Evolutionary conservation across 1,284 basidiomycete genomes (phyloP), one percentile per base, ranked within the genome.

Genomic region (Pholiota adiposa): DNA sequence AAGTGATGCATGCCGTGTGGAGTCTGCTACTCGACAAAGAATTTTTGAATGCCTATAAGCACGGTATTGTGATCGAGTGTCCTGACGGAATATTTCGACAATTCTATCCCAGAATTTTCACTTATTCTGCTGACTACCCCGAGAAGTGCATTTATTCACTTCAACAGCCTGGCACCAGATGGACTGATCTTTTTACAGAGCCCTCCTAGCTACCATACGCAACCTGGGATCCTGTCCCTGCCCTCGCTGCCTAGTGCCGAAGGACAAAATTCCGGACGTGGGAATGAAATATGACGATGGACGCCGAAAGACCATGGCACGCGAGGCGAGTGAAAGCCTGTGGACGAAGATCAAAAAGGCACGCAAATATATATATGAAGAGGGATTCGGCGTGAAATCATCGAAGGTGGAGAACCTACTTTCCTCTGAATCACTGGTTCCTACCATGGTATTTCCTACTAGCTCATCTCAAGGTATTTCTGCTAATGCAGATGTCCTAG

Each of bases 111-210:
- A 64, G 66, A 2, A 63, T 73, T 7, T 67, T 73, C n/a, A 70
- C 69, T 1, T 73, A 74, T 55, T 70, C 70, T 8, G 70, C 74
- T 0, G 77, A 79, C 59, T 78, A 70, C 33, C 77, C 67, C 60
- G 70, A 59, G 29, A 65, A 65, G 65, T 66, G 49, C 48, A 57
- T 63, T n/a, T 43, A 19, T 14, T 40, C n/a, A n/a, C n/a, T n/a
- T n/a, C n/a, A n/a, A n/a, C n/a, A n/a, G n/a, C n/a, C n/a, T n/a
- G n/a, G n/a, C n/a, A n/a, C n/a, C n/a, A n/a, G n/a, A n/a, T n/a
- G n/a, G n/a, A n/a, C n/a, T 34, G 2, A 49, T 21, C 19, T 23
- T 16, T 36, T 54, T 53, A 18, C 46, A 78, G 75, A 59, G 65
- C 73, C 8, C 62, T 77, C n/a, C 56, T 79, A 8, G 72, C 74